Evolutionary conservation across 148 eudicot genomes (phyloP), one percentile per base, ranked within the genome.

Genomic region (Fagopyrum homotropicum): DNA sequence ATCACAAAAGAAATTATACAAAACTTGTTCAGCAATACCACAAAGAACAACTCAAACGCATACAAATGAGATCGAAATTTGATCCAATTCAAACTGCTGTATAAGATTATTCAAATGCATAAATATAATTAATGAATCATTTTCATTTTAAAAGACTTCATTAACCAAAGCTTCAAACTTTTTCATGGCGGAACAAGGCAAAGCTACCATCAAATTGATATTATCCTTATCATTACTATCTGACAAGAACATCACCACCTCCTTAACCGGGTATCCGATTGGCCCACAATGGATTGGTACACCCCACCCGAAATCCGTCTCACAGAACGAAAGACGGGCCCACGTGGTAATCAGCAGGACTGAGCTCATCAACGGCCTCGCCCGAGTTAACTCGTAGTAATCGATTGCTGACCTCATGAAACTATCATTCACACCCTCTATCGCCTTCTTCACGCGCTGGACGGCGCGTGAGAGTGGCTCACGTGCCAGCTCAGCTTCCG

Each of bases 271-370:
- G 30, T 57, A 75, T 9, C 55, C 55, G 45, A 80, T 86, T 14
- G 88, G 90, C 0, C 87, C 87, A 5, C 85, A 79, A 8, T 84
- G 5, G 6, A 75, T 47, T 5, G 89, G 89, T 11, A 80, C 84
- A 1, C 90, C 90, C 90, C 90, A 87, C 40, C 90, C 90, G 43
- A 87, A 87, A 73, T 87, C 90, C 4, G 88, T 83, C 4, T 81
- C 79, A 43, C 84, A 83, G 9, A 87, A 84, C 5, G 81, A 79
- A 74, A 87, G 69, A n/a, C 86, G 82, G 35, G 87, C 81, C 87
- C 90, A 87, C 12, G 86, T 83, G 0, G 86, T 85, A 3, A 87
- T 85, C 70, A 85, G 29, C 26, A 87, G 86, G 1, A 84, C 83
- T 0, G 85, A 83, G 73, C 82, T 79, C 79, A 85, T 59, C 40